A percentile compares a stretch with the other conserved stretches of the same genome.
These are phyloP conservation scores for Uronychia setigera DNA, from an alignment of 73 alveolate genomes.

Conservation along the genomic window DNA sequence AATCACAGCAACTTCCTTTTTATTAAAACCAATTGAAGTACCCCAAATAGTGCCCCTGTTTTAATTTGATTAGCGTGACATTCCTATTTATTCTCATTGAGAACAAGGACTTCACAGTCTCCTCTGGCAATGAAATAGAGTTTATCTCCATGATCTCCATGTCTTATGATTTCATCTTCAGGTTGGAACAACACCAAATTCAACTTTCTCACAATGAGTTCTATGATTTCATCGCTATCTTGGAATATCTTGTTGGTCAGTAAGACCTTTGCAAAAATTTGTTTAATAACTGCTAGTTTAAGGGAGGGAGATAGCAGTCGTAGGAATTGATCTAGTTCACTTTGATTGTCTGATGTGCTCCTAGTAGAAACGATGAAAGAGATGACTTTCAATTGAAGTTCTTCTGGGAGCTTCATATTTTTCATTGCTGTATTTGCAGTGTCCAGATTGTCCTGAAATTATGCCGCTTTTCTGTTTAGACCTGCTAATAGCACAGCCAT, in stretches of 20 bases:
- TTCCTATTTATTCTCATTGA: not conserved
- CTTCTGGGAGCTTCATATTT: constrained; percentile 67
- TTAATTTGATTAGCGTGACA: not conserved
- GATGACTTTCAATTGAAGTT: constrained; percentile 35
- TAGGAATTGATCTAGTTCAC: constrained; percentile 54
- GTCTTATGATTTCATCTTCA: constrained; percentile 49
- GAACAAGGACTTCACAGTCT: constrained; percentile 10
- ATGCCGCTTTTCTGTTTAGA: constrained; percentile 38
- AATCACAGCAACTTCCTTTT: constrained; percentile 18
- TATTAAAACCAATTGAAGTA: not conserved
- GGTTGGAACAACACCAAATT: constrained; percentile 38
- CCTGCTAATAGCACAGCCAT: constrained; percentile 52
- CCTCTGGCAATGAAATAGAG: constrained; percentile 27
- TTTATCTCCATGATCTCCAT: constrained; percentile 31
- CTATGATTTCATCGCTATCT: constrained; percentile 32
- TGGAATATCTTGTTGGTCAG: constrained; percentile 33
- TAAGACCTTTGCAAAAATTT: constrained; percentile 41
- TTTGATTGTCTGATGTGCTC: constrained; percentile 42
- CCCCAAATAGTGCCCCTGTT: constrained; percentile 20
- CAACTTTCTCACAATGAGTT: constrained; percentile 38
- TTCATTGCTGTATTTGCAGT: constrained; percentile 68
- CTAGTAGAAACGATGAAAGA: constrained; percentile 43
- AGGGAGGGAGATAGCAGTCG: constrained; percentile 65
- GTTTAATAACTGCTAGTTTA: constrained; percentile 40
- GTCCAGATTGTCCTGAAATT: constrained; percentile 50